Percentiles rank a stretch among this genome's conserved stretches.
phyloP scores from a whole-genome alignment of 441 rosid genomes.

The Biscutella laevigata region DNA sequence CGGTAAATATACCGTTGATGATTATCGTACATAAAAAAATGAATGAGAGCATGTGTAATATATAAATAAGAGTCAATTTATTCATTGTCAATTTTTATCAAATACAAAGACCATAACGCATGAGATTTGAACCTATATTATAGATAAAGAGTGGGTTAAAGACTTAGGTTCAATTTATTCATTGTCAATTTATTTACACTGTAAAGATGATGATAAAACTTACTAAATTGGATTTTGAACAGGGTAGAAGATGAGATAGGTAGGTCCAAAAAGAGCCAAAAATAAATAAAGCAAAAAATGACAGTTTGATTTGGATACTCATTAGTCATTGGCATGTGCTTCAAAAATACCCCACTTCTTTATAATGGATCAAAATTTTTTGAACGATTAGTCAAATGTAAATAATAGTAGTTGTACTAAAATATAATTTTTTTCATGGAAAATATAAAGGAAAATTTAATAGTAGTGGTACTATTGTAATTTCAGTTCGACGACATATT shows the following conservation, averaged over 20 bases:
- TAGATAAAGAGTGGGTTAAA: background rate
- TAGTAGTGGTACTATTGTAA: background rate
- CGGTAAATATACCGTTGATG: too few relatives aligned
- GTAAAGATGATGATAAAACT: background rate
- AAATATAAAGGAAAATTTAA: slow-evolving; percentile 14
- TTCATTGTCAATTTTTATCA: too few relatives aligned
- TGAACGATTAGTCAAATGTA: slow-evolving; percentile 23
- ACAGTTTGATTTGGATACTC: slow-evolving; percentile 26
- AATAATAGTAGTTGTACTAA: slow-evolving; percentile 23
- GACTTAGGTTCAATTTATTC: background rate
- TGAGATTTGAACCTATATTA: too few relatives aligned
- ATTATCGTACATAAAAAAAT: too few relatives aligned
- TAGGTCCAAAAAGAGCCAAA: slow-evolving; percentile 22
- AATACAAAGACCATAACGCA: too few relatives aligned
- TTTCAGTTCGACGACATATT: slow-evolving; percentile 2
- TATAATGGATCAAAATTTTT: slow-evolving; percentile 16
- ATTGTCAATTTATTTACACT: background rate
- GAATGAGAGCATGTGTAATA: too few relatives aligned
- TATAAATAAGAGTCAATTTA: too few relatives aligned
- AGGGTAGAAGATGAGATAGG: slow-evolving; percentile 3
- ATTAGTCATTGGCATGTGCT: slow-evolving; percentile 30
- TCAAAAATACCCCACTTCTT: slow-evolving; percentile 22
- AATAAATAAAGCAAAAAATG: slow-evolving; percentile 3
- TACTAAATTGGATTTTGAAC: background rate
- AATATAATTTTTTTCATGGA: too few relatives aligned